These are phyloP conservation scores for Penicillium ucsense DNA, from an alignment of 495 filamentous ascomycete genomes.

Conservation along the genomic window DNA sequence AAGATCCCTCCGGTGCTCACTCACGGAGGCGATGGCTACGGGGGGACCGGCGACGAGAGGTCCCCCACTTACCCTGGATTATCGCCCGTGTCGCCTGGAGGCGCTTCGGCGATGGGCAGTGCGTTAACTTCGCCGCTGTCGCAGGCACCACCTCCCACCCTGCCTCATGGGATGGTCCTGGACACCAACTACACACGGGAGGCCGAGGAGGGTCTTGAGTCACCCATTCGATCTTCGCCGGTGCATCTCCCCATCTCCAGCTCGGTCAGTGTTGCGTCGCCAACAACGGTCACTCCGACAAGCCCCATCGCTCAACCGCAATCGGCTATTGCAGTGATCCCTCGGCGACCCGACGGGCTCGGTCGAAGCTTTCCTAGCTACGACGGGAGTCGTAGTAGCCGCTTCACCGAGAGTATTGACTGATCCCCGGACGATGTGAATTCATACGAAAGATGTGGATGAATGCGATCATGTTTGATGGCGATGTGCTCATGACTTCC, in stretches of 20 bases:
- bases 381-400: constrained; percentile 46
- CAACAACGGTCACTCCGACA: constrained; percentile 15
- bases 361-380: constrained; percentile 45
- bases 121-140: constrained; percentile 9
- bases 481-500: constrained; percentile 7
- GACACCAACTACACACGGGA: constrained; percentile 30
- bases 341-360: constrained; percentile 31
- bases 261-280: constrained; percentile 23
- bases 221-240: constrained; percentile 37
- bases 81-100: constrained; percentile 8
- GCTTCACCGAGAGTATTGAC: constrained; percentile 42
- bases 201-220: constrained; percentile 15
- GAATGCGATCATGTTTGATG: constrained; percentile 17
- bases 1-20: constrained; percentile 64
- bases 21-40: constrained; percentile 61
- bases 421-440: constrained; percentile 3
- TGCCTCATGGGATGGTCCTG: constrained; percentile 26
- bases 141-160: constrained; percentile 25
- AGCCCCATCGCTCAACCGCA: constrained; percentile 15
- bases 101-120: constrained; percentile 1
- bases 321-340: constrained; percentile 14
- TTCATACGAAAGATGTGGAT: constrained; percentile 7
- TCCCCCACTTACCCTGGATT: constrained; percentile 13
- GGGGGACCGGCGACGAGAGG: constrained; percentile 32
- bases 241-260: constrained; percentile 40